Conservation (phyloP, 2,329 filamentous ascomycete species). For the Aureobasidium sp. region DNA sequence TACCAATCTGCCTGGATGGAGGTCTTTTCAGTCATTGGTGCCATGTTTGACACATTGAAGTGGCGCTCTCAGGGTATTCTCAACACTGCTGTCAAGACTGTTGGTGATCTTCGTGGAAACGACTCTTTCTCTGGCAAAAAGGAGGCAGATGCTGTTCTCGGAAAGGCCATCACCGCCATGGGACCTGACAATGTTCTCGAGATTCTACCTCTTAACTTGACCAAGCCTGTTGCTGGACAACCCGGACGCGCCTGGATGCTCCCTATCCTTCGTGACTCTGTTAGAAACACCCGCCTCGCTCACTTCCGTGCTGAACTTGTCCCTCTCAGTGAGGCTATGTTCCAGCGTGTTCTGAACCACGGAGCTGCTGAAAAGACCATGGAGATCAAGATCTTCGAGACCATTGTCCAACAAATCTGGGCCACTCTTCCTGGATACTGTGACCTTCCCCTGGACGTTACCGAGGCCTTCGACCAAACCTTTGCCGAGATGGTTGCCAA, state of each 20-base stretch:
- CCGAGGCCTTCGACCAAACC: slow-evolving; percentile 65
- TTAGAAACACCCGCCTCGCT: slow-evolving; percentile 75
- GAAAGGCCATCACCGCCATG: slow-evolving; percentile 80
- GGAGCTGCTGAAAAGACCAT: slow-evolving; percentile 79
- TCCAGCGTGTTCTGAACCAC: slow-evolving; percentile 78
- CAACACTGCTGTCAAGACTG: slow-evolving; percentile 61
- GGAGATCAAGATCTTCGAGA: slow-evolving; percentile 97
- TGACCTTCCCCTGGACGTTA: slow-evolving; percentile 71
- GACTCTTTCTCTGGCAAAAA: slow-evolving; percentile 90
- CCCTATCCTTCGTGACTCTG: slow-evolving; percentile 79
- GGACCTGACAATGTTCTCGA: slow-evolving; percentile 76
- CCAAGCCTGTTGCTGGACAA: slow-evolving; percentile 65
- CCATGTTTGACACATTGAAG: slow-evolving; percentile 77
- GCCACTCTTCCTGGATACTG: slow-evolving; percentile 90
- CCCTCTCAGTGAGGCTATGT: slow-evolving; percentile 85
- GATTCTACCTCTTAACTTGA: slow-evolving; percentile 78
- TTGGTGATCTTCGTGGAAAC: slow-evolving; percentile 82
- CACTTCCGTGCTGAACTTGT: slow-evolving; percentile 85
- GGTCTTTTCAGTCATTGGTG: slow-evolving; percentile 79
- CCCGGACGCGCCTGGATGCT: slow-evolving; percentile 90
- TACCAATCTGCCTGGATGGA: slow-evolving; percentile 94
- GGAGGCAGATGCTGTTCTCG: slow-evolving; percentile 83
- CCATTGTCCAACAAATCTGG: slow-evolving; percentile 92
- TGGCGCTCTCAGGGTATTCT: slow-evolving; percentile 80
- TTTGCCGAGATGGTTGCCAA: slow-evolving; percentile 91